Evolutionary conservation across 495 filamentous ascomycete genomes (phyloP).

Genomic region (Penicillium cinerascens): DNA sequence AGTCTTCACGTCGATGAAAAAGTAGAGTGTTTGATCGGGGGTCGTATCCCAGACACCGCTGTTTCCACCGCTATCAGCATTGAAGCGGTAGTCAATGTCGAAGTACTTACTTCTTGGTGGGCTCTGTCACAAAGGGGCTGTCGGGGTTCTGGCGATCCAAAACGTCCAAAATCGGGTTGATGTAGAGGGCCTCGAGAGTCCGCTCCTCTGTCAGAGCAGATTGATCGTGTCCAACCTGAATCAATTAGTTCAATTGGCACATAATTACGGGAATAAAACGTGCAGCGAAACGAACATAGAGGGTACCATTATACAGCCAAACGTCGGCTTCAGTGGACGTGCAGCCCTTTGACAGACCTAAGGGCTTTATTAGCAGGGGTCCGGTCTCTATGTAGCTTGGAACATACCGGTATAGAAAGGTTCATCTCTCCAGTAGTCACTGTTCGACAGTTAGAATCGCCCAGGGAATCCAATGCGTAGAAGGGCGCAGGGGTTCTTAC

Average conservation of each 20-base stretch:
- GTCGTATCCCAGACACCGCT: constrained; percentile 49
- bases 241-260: not conserved
- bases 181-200: constrained; percentile 54
- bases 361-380: not conserved
- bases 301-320: constrained; percentile 70
- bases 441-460: constrained; percentile 12
- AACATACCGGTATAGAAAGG: constrained; percentile 48
- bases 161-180: constrained; percentile 53
- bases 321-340: constrained; percentile 81
- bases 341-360: constrained; percentile 56
- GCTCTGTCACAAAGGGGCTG: constrained; percentile 32
- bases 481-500: constrained; percentile 16
- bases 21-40: constrained; percentile 57
- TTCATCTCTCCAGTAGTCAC: constrained; percentile 47
- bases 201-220: constrained; percentile 47
- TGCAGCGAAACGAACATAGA: constrained; percentile 39
- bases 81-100: too few species aligned
- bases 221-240: constrained; percentile 53
- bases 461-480: not conserved
- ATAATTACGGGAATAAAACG: not conserved
- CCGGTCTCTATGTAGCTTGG: not conserved
- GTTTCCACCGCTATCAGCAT: constrained; percentile 1
- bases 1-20: constrained; percentile 72
- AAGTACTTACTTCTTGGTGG: constrained; percentile 37
- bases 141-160: constrained; percentile 48